Percentiles rank a stretch among this genome's conserved stretches.
Evolutionary conservation across 2,329 filamentous ascomycete genomes (phyloP).

Genomic region (Amauroascus verrucosus): DNA sequence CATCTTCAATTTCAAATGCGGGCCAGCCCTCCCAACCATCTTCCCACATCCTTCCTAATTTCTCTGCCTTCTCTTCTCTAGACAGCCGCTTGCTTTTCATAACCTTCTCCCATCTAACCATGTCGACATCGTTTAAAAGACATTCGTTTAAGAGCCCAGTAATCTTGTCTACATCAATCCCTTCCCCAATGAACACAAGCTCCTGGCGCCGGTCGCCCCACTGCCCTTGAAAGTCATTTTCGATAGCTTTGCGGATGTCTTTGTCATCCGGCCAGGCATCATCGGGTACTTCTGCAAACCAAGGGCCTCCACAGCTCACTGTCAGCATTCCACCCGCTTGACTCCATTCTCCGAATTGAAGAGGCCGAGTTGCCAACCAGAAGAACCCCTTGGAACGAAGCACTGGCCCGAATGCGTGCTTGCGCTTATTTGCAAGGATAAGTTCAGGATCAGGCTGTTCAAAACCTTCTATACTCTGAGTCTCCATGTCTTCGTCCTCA

Average conservation of each 20-base stretch:
- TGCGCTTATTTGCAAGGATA: slow-evolving; percentile 33
- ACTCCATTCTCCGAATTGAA: slow-evolving; percentile 37
- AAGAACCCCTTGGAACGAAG: slow-evolving; percentile 39
- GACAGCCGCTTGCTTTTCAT: slow-evolving; percentile 38
- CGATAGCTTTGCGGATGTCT: slow-evolving; percentile 40
- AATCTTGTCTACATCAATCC: slow-evolving; percentile 45
- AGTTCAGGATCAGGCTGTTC: slow-evolving; percentile 25
- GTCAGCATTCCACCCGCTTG: slow-evolving; percentile 39
- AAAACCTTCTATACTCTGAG: slow-evolving; percentile 22
- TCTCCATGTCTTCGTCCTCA: slow-evolving; percentile 17
- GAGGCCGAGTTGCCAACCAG: slow-evolving; percentile 36
- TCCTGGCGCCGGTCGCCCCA: slow-evolving; percentile 65
- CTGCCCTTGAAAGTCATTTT: slow-evolving; percentile 40
- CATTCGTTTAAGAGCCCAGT: slow-evolving; percentile 43
- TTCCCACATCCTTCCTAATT: slow-evolving; percentile 44
- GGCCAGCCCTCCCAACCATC: slow-evolving; percentile 52
- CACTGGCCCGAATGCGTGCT: slow-evolving; percentile 29
- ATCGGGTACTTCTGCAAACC: slow-evolving; percentile 50
- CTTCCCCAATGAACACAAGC: slow-evolving; percentile 62
- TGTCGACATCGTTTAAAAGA: slow-evolving; percentile 52
- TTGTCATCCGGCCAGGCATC: slow-evolving; percentile 44
- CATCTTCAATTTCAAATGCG: slow-evolving; percentile 34
- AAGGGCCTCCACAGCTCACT: slow-evolving; percentile 33
- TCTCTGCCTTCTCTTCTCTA: slow-evolving; percentile 37
- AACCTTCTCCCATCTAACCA: slow-evolving; percentile 43